Percentiles rank a stretch among this genome's conserved stretches.
These are phyloP conservation scores for Themeda triandra DNA, from an alignment of 176 grass and related monocot species.

Conservation along the genomic window DNA sequence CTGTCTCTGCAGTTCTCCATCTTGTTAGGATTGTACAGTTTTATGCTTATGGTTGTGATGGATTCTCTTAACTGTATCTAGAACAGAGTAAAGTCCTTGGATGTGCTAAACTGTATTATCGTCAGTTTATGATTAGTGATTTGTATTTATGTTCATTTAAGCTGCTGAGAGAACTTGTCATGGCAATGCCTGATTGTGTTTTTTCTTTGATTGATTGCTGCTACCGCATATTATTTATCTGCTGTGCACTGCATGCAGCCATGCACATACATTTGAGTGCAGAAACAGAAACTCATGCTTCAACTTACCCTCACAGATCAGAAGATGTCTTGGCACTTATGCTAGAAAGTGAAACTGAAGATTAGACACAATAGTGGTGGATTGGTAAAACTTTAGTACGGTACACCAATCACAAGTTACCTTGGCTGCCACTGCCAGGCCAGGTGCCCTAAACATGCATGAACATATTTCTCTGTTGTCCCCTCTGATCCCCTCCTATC, in stretches of 20 bases:
- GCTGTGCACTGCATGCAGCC: neutral
- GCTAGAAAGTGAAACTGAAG: neutral
- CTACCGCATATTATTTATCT: neutral
- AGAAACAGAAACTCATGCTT: no score
- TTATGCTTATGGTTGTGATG: neutral
- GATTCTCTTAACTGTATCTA: conserved; percentile 2
- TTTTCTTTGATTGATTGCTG: neutral
- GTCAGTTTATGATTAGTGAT: neutral
- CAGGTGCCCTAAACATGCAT: conserved; percentile 19
- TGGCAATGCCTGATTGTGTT: neutral
- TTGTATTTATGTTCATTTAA: conserved; percentile 2
- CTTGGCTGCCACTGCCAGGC: neutral
- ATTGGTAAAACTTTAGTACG: conserved; percentile 24
- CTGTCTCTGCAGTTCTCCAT: neutral
- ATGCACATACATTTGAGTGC: no score
- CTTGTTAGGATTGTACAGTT: conserved; percentile 21
- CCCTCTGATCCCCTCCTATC: conserved; percentile 10
- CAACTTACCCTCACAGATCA: neutral
- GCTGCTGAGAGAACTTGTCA: neutral
- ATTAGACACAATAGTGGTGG: conserved; percentile 26
- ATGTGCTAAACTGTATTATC: neutral
- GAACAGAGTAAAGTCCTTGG: neutral
- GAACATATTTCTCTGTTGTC: neutral
- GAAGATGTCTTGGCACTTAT: neutral
- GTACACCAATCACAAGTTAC: conserved; percentile 25